Percentiles rank a stretch among this genome's conserved stretches.
These are phyloP conservation scores for Camellia lanceoleosa DNA, from an alignment of 148 eudicot species.

Conservation along the genomic window DNA sequence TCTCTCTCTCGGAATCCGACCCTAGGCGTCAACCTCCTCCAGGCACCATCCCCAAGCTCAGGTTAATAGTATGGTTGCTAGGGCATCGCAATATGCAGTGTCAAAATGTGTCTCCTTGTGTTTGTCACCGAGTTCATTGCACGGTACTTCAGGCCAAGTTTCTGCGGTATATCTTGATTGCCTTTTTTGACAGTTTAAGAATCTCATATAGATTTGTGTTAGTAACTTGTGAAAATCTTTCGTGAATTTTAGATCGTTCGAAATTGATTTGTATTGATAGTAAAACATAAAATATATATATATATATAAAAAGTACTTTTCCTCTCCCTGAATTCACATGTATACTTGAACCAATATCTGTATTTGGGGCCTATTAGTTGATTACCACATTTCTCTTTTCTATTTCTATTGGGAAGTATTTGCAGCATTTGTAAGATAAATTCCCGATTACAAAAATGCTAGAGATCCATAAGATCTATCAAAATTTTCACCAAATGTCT, in stretches of 20 bases:
- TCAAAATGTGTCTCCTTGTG: conserved; percentile 15
- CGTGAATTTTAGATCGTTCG: not conserved
- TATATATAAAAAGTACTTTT: not conserved
- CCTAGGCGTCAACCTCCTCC: conserved; percentile 78
- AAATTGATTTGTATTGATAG: conserved; percentile 5
- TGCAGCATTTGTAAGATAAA: not conserved
- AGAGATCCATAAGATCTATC: too few species aligned
- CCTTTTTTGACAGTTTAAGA: not conserved
- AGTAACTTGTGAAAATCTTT: conserved; percentile 8
- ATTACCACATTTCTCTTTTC: not conserved
- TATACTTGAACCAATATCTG: not conserved
- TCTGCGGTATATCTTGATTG: not conserved
- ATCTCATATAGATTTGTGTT: not conserved
- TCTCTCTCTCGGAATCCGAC: conserved; percentile 45
- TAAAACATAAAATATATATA: not conserved
- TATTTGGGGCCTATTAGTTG: too few species aligned
- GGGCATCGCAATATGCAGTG: conserved; percentile 50
- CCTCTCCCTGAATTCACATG: not conserved
- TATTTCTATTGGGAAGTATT: not conserved
- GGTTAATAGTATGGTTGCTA: conserved; percentile 77
- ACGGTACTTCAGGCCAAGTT: not conserved
- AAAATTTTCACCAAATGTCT: too few species aligned
- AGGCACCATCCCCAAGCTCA: conserved; percentile 96
- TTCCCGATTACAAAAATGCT: not conserved
- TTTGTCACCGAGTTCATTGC: too few species aligned